A percentile compares a stretch with the other conserved stretches of the same genome.
These are phyloP conservation scores for Pezicula neosporulosa DNA, from an alignment of 2,329 filamentous ascomycete genomes.

Conservation along the genomic window DNA sequence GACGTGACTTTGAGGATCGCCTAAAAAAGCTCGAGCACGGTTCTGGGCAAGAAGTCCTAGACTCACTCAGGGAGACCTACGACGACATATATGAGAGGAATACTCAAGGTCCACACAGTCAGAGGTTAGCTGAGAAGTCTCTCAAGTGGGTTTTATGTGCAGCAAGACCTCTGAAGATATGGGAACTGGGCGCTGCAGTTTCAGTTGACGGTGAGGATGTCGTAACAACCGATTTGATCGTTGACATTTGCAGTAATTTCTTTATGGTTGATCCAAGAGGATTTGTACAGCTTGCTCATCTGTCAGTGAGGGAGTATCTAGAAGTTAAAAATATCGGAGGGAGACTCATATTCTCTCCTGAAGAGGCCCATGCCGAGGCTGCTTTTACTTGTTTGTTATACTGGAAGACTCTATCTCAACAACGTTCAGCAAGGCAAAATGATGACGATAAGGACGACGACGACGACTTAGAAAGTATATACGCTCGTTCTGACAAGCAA, in stretches of 20 bases:
- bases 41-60: constrained; percentile 8
- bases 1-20: constrained; percentile 6
- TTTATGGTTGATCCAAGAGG: constrained; percentile 9
- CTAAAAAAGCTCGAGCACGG: constrained; percentile 6
- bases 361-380: constrained; percentile 6
- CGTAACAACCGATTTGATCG: constrained; percentile 7
- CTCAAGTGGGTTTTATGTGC: constrained; percentile 11
- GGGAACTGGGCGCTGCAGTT: constrained; percentile 9
- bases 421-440: not conserved
- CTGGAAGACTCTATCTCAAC: not conserved
- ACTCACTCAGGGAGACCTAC: constrained; percentile 10
- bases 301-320: constrained; percentile 12
- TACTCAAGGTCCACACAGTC: constrained; percentile 9
- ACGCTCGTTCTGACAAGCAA: not conserved
- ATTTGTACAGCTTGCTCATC: constrained; percentile 10
- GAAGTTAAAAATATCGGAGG: constrained; percentile 8
- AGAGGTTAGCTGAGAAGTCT: constrained; percentile 6
- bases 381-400: constrained; percentile 6
- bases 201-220: constrained; percentile 5
- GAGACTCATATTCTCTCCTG: constrained; percentile 3
- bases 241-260: constrained; percentile 9
- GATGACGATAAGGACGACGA: not conserved
- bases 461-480: not conserved
- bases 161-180: constrained; percentile 8
- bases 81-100: constrained; percentile 8